Evolutionary conservation across 2,329 filamentous ascomycete genomes (phyloP).

Genomic region (Grosmannia serpens): DNA sequence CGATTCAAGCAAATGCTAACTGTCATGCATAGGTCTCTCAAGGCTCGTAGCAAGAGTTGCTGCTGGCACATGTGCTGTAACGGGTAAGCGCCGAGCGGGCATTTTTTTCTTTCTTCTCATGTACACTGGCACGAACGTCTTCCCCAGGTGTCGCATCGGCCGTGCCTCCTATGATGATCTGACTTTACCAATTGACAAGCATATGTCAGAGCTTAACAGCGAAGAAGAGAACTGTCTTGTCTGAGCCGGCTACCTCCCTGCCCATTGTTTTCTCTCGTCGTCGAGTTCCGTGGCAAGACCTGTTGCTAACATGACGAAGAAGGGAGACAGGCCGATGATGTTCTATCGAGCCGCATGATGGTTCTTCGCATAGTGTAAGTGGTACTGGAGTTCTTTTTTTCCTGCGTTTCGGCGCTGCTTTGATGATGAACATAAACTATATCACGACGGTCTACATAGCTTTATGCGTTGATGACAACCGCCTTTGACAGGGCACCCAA

Average conservation of each 20-base stretch:
- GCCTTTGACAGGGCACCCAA: slow-evolving; percentile 60
- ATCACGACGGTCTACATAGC: slow-evolving; percentile 81
- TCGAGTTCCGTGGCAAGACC: background rate
- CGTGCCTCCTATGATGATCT: slow-evolving; percentile 58
- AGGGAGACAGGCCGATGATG: background rate
- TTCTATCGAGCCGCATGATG: background rate
- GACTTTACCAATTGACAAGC: slow-evolving; percentile 81
- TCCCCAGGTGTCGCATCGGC: background rate
- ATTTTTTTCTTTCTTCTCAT: background rate
- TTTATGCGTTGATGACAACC: slow-evolving; percentile 64
- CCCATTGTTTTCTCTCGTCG: background rate
- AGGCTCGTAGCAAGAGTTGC: background rate
- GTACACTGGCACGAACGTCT: background rate
- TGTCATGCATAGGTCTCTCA: background rate
- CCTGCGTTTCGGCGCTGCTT: slow-evolving; percentile 17
- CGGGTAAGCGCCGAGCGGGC: background rate
- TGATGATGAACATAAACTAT: slow-evolving; percentile 55
- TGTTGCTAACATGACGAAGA: slow-evolving; percentile 6
- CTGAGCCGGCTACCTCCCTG: slow-evolving; percentile 31
- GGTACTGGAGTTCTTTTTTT: background rate
- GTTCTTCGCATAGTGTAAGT: background rate
- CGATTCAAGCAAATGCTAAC: background rate
- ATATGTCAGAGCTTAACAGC: slow-evolving; percentile 79
- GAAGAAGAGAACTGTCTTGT: slow-evolving; percentile 35
- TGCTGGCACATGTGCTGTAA: background rate